phyloP scores from a whole-genome alignment of 257 asterid species.

The Solanum chilense region DNA sequence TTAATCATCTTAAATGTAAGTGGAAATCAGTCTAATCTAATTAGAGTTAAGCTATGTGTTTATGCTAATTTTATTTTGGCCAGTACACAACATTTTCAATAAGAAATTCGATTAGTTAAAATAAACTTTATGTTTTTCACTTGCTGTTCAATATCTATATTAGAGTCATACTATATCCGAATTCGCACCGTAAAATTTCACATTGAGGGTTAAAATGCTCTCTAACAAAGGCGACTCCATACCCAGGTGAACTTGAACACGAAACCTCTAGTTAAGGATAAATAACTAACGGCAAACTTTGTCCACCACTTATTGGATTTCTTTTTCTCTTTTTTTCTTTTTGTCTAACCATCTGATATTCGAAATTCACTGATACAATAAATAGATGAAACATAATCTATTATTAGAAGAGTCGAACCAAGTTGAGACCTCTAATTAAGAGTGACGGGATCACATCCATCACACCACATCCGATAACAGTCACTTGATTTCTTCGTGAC shows the following conservation, averaged over 20 bases:
- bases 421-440: too few relatives aligned
- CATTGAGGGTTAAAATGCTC: too few relatives aligned
- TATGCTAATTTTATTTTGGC: conserved; percentile 13
- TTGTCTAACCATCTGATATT: background rate
- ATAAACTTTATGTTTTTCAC: background rate
- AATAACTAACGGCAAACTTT: background rate
- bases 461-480: conserved; percentile 1
- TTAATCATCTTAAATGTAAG: conserved; percentile 31
- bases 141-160: background rate
- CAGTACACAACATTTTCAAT: conserved; percentile 19
- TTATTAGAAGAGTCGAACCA: background rate
- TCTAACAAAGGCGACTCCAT: background rate
- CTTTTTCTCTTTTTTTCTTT: background rate
- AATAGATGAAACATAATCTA: background rate
- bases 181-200: fast-evolving
- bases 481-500: background rate
- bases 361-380: background rate
- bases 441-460: background rate
- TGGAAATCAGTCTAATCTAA: conserved; percentile 54
- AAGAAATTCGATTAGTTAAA: background rate
- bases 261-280: background rate
- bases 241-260: background rate
- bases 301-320: background rate
- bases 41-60: conserved; percentile 28
- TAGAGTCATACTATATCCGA: too few relatives aligned